Evolutionary conservation across 139 green algal species (phyloP).

Genomic region (Eudorina sp.): DNA sequence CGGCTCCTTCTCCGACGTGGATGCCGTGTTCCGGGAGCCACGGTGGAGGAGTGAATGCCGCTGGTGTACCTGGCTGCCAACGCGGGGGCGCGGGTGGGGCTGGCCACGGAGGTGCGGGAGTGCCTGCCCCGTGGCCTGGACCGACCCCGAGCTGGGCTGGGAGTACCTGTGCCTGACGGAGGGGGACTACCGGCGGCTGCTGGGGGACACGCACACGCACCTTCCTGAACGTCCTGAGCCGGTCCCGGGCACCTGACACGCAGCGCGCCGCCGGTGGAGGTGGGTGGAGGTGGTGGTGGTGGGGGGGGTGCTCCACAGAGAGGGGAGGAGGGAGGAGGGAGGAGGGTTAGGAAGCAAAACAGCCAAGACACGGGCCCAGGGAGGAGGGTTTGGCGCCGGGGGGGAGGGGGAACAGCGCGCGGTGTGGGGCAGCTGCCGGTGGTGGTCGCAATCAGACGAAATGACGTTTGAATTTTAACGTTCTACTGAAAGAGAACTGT

Average conservation of each 20-base stretch:
- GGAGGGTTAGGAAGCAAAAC: too few species aligned
- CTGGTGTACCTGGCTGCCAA: constrained; percentile 98
- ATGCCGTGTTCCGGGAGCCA: constrained; percentile 92
- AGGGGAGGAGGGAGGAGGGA: too few species aligned
- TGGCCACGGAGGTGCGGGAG: constrained; percentile 88
- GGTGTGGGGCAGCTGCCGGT: too few species aligned
- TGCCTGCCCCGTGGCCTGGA: constrained; percentile 82
- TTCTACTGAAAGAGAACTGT: too few species aligned
- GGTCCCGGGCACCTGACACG: too few species aligned
- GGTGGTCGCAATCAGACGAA: too few species aligned
- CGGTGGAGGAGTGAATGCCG: constrained; percentile 84
- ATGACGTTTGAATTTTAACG: too few species aligned
- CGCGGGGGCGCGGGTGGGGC: constrained; percentile 89
- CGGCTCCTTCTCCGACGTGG: constrained; percentile 92
- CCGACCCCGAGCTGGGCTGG: constrained; percentile 85
- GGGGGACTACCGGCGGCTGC: constrained; percentile 84
- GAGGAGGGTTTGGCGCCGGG: too few species aligned
- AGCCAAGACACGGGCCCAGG: too few species aligned
- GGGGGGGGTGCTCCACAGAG: too few species aligned
- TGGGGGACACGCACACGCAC: not conserved
- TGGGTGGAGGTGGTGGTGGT: not conserved
- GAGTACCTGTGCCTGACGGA: constrained; percentile 94
- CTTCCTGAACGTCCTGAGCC: too few species aligned
- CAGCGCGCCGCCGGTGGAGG: not conserved
- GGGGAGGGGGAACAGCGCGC: too few species aligned